Base-by-base conservation (phyloP, 2,329 filamentous ascomycete species). In the Herpotrichia juniperi region DNA sequence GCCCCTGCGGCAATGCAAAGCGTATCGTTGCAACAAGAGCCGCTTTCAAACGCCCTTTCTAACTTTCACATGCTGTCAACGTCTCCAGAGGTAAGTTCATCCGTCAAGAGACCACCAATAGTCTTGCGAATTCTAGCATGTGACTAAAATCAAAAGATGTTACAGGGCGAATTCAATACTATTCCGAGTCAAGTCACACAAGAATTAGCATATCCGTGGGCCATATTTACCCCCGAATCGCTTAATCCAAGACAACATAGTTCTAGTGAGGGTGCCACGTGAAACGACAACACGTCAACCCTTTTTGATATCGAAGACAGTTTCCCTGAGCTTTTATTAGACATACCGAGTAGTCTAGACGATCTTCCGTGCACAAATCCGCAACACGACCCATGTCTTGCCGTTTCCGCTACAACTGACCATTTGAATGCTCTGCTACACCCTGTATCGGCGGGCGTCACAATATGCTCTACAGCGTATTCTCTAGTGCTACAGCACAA, bases 401-500 rank as follows among this genome's bases (percentile, higher is more conserved):
- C n/a, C 26, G 26, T 28, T 28, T 12, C 7, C 7, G 7, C 12
- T 7, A 49, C 26, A 48, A 47, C 45, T 6, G 34, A 55, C 21
- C 11, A n/a, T 19, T 19, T 37, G 16, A 17, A 12, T 4, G 21
- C 34, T 6, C 12, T 34, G 34, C 17, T 19, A 17, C 34, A 37
- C 12, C 5, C 34, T 42, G 43, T 48, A 47, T 51, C 46, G 46
- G 51, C 53, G 30, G 58, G 49, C 11, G 60, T 57, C 12, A 62
- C 52, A 16, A 55, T 62, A 31, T 62, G 59, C 45, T 58, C 59
- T 19, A 45, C 25, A 24, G 59, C 59, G 21, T 62, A 58, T 48
- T 62, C 59, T 22, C 54, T 60, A 5, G 37, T 62, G 31, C 37
- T 54, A 6, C 51, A 51, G 34, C 54, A 50, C 35, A 59, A 59